Percentiles rank a stretch among this genome's conserved stretches.
Conservation (phyloP, 116 monocot genomes). For the Phalaenopsis hybrid region DNA sequence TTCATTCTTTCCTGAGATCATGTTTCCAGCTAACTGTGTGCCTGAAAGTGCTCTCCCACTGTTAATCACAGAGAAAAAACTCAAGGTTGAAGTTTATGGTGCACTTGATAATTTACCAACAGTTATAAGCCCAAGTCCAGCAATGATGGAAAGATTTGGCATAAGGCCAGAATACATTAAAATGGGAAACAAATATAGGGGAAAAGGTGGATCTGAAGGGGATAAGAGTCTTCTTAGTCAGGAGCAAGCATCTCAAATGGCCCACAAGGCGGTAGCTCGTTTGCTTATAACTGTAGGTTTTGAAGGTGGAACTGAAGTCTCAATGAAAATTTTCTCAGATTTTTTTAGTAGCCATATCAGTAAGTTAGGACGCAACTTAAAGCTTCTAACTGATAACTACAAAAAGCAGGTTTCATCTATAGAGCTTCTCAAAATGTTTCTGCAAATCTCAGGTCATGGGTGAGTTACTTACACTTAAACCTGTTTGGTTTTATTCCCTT, state of each 20-base stretch:
- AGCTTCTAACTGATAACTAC: slow-evolving; percentile 80
- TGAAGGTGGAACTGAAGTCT: slow-evolving; percentile 58
- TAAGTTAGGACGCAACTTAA: slow-evolving; percentile 68
- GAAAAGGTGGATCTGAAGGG: slow-evolving; percentile 53
- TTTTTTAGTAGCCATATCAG: slow-evolving; percentile 48
- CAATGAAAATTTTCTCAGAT: slow-evolving; percentile 68
- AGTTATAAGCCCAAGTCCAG: slow-evolving; percentile 58
- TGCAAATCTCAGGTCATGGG: slow-evolving; percentile 60
- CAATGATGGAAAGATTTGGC: slow-evolving; percentile 98
- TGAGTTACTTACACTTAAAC: slow-evolving; percentile 21
- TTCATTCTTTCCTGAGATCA: slow-evolving; percentile 68
- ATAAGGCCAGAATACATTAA: slow-evolving; percentile 85
- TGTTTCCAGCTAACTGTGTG: slow-evolving; percentile 84
- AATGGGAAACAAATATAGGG: slow-evolving; percentile 75
- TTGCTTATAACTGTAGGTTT: slow-evolving; percentile 44
- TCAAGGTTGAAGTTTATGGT: slow-evolving; percentile 55
- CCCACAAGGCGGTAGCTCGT: slow-evolving; percentile 49
- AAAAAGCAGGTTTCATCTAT: slow-evolving; percentile 65
- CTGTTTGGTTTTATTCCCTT: neutral
- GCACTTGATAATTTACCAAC: slow-evolving; percentile 90
- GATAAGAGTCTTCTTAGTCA: slow-evolving; percentile 42
- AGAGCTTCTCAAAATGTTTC: slow-evolving; percentile 93
- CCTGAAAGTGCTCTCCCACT: slow-evolving; percentile 70
- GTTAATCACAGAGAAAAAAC: slow-evolving; percentile 24
- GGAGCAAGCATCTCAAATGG: slow-evolving; percentile 61